phyloP scores from a whole-genome alignment of 106 monocot genomes.

The Dendrobium catenatum region DNA sequence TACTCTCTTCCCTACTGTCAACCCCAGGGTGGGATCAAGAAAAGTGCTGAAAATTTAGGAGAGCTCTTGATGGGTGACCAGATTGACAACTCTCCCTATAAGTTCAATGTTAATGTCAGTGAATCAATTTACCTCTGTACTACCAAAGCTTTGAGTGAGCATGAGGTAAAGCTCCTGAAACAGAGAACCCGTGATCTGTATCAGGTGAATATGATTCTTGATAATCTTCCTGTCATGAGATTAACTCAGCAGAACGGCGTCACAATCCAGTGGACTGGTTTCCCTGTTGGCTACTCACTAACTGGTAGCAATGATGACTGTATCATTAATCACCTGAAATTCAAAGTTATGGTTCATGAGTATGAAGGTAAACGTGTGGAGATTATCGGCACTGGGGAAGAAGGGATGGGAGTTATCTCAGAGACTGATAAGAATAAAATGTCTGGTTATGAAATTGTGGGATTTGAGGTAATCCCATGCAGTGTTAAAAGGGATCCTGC shows the following conservation, averaged over 20 bases:
- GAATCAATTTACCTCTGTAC: conserved; percentile 30
- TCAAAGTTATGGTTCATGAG: conserved; percentile 8
- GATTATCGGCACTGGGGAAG: conserved; percentile 12
- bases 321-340: conserved; percentile 7
- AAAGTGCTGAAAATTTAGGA: conserved; percentile 21
- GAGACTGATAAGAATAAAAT: conserved; percentile 15
- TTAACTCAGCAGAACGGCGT: neutral
- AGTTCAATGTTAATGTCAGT: conserved; percentile 22
- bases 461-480: conserved; percentile 30
- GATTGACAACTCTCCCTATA: conserved; percentile 24
- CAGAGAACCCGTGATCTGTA: conserved; percentile 8
- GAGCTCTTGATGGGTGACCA: conserved; percentile 27
- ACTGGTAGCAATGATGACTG: neutral
- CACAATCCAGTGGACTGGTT: conserved; percentile 5
- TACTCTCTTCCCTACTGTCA: conserved; percentile 22
- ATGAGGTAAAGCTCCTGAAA: conserved; percentile 7
- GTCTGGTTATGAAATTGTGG: conserved; percentile 24
- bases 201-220: conserved; percentile 12
- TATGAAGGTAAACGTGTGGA: neutral
- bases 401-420: conserved; percentile 7
- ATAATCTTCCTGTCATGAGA: conserved; percentile 7
- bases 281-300: conserved; percentile 2
- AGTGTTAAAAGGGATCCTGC: conserved; percentile 19
- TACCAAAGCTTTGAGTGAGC: conserved; percentile 13
- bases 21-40: conserved; percentile 12